Base-by-base conservation (phyloP, 306 rosid genomes). In the Boehmeria nivea region DNA sequence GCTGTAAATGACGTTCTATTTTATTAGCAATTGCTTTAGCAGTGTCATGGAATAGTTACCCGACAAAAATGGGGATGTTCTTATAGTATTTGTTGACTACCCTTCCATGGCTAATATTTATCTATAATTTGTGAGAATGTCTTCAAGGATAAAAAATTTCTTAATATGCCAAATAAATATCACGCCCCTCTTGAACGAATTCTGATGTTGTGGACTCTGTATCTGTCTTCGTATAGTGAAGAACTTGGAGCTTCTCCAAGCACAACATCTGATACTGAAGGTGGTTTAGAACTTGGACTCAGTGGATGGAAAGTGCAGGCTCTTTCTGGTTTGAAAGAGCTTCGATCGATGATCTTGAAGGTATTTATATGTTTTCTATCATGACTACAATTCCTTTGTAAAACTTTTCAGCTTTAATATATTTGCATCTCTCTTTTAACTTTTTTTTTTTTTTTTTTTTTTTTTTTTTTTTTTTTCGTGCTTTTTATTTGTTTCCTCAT, bases 261-360 rank as follows among this genome's bases (percentile, higher is more conserved):
- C 55, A n/a, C 68, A 28, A 33, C 66, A 26, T 76, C 91, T 39
- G 55, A 76, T 48, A 37, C 54, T 43, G 77, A 81, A 27, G 77
- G 70, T 4, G 72, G 72, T 69, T 81, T 86, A 60, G 83, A 89
- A 75, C 61, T 60, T 66, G 97, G 95, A 65, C 81, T 90, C 68
- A 70, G 61, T 82, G 81, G 62, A 69, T 75, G 85, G 84, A 89
- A 81, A 76, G 72, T 87, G 54, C 87, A 78, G 36, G 74, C 86
- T 66, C 69, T 64, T 33, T 63, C 81, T 51, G 77, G 78, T 57
- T 20, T 79, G 27, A 84, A 75, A 74, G 85, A 84, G 71, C 51
- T 90, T 60, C 76, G 46, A 58, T 84, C 94, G 57, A 65, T 82
- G 74, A 23, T 90, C 72, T 71, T 84, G 58, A 90, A 76, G 91